Percentiles rank a stretch among this genome's conserved stretches.
phyloP scores from a whole-genome alignment of 371 early-diverging fungal genomes.

The Vairimorpha ceranae region DNA sequence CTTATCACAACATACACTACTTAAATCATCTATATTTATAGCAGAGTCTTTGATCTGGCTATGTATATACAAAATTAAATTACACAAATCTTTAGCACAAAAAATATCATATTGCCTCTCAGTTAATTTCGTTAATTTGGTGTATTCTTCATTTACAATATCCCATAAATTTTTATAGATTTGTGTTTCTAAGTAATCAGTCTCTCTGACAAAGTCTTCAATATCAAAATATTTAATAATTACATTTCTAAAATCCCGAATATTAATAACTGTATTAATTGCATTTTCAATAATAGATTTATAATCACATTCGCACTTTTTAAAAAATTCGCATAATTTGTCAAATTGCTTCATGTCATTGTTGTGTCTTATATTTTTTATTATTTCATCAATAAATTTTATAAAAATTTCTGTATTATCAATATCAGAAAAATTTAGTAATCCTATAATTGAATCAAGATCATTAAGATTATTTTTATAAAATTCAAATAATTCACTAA shows the following conservation, averaged over 20 bases:
- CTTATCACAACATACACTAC: not conserved
- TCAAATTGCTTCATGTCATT: not conserved
- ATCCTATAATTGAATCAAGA: not conserved
- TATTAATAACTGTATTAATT: not conserved
- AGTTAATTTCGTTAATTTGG: not conserved
- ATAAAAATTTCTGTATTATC: conserved; percentile 8
- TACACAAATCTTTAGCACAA: not conserved
- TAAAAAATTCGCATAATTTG: conserved; percentile 1
- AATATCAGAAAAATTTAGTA: not conserved
- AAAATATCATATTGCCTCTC: not conserved
- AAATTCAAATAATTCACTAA: not conserved
- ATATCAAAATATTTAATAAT: conserved; percentile 31
- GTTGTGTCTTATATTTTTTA: not conserved
- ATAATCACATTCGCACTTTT: conserved; percentile 20
- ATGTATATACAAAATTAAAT: not conserved
- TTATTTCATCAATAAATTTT: not conserved
- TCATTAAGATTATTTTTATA: conserved; percentile 1
- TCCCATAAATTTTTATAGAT: conserved; percentile 40
- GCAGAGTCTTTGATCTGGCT: not conserved
- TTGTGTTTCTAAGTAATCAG: conserved; percentile 19
- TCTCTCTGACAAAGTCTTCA: not conserved
- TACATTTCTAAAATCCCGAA: not conserved
- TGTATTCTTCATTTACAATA: conserved; percentile 19
- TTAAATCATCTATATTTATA: not conserved
- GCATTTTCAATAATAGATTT: not conserved